Percentiles rank a stretch among this genome's conserved stretches.
These are phyloP conservation scores for Medicago arabica DNA, from an alignment of 306 rosid genomes.

Conservation along the genomic window DNA sequence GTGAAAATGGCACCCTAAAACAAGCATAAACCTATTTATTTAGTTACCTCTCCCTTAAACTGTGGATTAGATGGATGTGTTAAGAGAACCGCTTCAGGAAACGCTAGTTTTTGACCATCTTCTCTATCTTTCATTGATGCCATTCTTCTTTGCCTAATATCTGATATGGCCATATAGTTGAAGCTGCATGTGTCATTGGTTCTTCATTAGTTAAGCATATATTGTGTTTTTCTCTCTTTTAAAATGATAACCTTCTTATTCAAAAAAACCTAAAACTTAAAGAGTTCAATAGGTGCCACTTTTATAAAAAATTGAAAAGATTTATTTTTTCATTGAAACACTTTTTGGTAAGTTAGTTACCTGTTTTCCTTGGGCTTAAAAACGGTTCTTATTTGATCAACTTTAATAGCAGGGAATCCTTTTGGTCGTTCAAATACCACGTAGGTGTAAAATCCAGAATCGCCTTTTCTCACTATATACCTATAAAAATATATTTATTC, in stretches of 20 bases:
- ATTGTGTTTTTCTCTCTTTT: too few species aligned
- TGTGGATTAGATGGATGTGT: conserved; percentile 47
- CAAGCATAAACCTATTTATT: too few species aligned
- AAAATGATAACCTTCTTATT: too few species aligned
- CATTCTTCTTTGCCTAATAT: conserved; percentile 67
- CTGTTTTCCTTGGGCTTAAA: conserved; percentile 55
- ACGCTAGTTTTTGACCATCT: conserved; percentile 48
- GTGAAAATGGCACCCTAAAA: too few species aligned
- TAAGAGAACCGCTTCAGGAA: conserved; percentile 76
- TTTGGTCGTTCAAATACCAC: conserved; percentile 56
- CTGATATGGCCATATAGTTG: conserved; percentile 72
- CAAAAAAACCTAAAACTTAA: too few species aligned
- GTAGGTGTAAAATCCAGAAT: conserved; percentile 74
- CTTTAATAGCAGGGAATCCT: conserved; percentile 56
- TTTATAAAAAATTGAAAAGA: too few species aligned
- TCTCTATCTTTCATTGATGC: conserved; percentile 55
- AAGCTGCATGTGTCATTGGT: conserved; percentile 50
- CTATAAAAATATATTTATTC: conserved; percentile 42
- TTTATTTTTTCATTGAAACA: too few species aligned
- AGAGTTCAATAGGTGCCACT: too few species aligned
- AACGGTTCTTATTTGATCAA: conserved; percentile 63
- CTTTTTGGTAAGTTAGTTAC: conserved; percentile 39
- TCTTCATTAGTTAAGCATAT: background rate
- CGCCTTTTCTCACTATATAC: conserved; percentile 60
- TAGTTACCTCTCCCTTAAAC: conserved; percentile 65